A percentile compares a stretch with the other conserved stretches of the same genome.
Conservation (phyloP, 2,329 filamentous ascomycete genomes). For the Aquanectria penicillioides region DNA sequence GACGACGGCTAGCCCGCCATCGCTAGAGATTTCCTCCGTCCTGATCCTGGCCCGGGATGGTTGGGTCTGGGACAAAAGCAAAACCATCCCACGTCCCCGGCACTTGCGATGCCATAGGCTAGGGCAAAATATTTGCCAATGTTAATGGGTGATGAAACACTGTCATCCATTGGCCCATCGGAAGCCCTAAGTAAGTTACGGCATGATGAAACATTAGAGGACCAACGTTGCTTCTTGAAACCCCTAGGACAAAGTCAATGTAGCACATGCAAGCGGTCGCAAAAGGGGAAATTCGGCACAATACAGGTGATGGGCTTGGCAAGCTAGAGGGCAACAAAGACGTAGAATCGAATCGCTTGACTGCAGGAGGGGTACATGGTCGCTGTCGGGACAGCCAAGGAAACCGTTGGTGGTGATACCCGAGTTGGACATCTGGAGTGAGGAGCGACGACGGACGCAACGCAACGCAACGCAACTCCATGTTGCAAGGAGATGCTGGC, state of each 20-base stretch:
- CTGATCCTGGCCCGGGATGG: constrained; percentile 25
- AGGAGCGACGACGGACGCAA: constrained; percentile 26
- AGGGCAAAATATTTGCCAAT: constrained; percentile 21
- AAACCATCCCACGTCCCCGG: constrained; percentile 25
- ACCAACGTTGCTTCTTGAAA: constrained; percentile 27
- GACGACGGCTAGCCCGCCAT: constrained; percentile 22
- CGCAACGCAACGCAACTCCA: constrained; percentile 32
- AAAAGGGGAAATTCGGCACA: constrained; percentile 6
- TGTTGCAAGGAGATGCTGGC: constrained; percentile 26
- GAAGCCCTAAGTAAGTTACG: constrained; percentile 29
- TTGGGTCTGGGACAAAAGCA: constrained; percentile 34
- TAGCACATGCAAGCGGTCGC: neutral
- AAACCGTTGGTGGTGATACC: constrained; percentile 25
- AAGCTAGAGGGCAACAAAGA: neutral
- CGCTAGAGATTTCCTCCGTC: constrained; percentile 7
- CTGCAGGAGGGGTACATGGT: constrained; percentile 9
- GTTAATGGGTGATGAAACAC: constrained; percentile 35
- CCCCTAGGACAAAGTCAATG: neutral
- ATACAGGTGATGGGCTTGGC: constrained; percentile 4
- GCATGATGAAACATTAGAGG: constrained; percentile 37
- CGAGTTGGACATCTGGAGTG: constrained; percentile 23
- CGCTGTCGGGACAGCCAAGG: constrained; percentile 2
- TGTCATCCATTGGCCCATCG: constrained; percentile 35
- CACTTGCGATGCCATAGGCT: constrained; percentile 14
- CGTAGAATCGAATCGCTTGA: constrained; percentile 14